phyloP scores from a whole-genome alignment of 2,329 filamentous ascomycete species.

The Diaporthe capsici region DNA sequence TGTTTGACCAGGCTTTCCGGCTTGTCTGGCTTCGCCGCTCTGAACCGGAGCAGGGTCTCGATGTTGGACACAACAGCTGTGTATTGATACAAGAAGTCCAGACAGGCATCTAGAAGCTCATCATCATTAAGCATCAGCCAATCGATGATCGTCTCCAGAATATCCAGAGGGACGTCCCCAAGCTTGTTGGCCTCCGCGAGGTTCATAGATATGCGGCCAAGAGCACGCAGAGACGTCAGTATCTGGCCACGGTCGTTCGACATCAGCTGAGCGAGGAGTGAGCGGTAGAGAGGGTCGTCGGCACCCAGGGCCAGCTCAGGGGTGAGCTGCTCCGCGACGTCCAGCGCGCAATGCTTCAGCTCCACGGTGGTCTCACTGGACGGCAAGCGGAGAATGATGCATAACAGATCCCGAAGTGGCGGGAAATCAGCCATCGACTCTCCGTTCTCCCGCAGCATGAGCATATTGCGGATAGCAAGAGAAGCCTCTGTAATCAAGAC shows the following conservation, averaged over 20 bases:
- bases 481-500: slow-evolving; percentile 87
- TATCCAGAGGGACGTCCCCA: slow-evolving; percentile 74
- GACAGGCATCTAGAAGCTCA: slow-evolving; percentile 86
- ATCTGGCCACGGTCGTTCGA: slow-evolving; percentile 86
- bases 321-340: slow-evolving; percentile 92
- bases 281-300: slow-evolving; percentile 83
- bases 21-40: slow-evolving; percentile 62
- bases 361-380: slow-evolving; percentile 80
- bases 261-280: slow-evolving; percentile 74
- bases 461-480: slow-evolving; percentile 94
- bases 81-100: slow-evolving; percentile 97
- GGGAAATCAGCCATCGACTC: slow-evolving; percentile 82
- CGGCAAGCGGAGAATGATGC: slow-evolving; percentile 85
- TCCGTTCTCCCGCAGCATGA: slow-evolving; percentile 92
- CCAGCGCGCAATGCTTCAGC: slow-evolving; percentile 90
- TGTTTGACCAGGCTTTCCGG: slow-evolving; percentile 81
- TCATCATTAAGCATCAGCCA: slow-evolving; percentile 90
- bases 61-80: slow-evolving; percentile 90
- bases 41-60: slow-evolving; percentile 70
- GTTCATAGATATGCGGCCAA: slow-evolving; percentile 91
- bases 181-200: slow-evolving; percentile 84
- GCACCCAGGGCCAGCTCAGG: slow-evolving; percentile 81
- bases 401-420: slow-evolving; percentile 84
- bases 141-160: slow-evolving; percentile 77
- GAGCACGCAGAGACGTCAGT: slow-evolving; percentile 82